Conservation (phyloP, 225 moss, liverwort and hornwort species). For the Neckera pumila region DNA sequence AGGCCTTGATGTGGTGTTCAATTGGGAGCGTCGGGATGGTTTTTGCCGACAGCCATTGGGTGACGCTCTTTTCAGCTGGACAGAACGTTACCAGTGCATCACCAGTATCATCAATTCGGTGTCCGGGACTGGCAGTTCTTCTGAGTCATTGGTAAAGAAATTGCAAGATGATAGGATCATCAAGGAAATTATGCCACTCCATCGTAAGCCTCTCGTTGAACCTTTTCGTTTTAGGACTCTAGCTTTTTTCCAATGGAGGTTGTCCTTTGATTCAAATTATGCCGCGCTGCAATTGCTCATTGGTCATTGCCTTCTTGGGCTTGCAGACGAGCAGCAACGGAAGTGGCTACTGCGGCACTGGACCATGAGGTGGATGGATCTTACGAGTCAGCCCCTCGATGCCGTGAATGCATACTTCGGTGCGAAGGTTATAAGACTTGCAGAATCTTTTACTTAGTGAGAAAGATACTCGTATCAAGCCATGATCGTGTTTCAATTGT, state of each 20-base stretch:
- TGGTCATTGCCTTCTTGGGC: neutral
- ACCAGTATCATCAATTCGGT: slow-evolving; percentile 27
- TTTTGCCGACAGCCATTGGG: slow-evolving; percentile 76
- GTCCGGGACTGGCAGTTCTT: slow-evolving; percentile 25
- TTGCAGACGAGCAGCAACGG: slow-evolving; percentile 73
- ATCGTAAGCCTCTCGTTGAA: slow-evolving; percentile 36
- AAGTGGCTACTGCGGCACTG: slow-evolving; percentile 59
- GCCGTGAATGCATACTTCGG: slow-evolving; percentile 80
- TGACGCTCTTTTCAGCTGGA: slow-evolving; percentile 85
- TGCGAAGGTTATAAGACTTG: slow-evolving; percentile 50
- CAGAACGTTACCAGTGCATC: slow-evolving; percentile 76
- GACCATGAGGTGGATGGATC: slow-evolving; percentile 54
- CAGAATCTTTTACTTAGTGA: neutral
- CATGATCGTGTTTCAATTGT: neutral
- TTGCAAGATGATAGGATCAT: slow-evolving; percentile 48
- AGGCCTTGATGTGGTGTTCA: slow-evolving; percentile 88
- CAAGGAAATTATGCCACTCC: slow-evolving; percentile 69
- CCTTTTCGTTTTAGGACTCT: too few species aligned
- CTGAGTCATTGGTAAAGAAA: slow-evolving; percentile 40
- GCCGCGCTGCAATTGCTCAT: neutral
- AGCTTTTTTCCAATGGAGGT: neutral
- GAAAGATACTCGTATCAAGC: neutral
- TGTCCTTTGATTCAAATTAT: neutral
- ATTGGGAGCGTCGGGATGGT: slow-evolving; percentile 58
- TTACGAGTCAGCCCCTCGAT: slow-evolving; percentile 81